Conservation (phyloP, 345 rosid genomes). For the Hypericum perforatum region DNA sequence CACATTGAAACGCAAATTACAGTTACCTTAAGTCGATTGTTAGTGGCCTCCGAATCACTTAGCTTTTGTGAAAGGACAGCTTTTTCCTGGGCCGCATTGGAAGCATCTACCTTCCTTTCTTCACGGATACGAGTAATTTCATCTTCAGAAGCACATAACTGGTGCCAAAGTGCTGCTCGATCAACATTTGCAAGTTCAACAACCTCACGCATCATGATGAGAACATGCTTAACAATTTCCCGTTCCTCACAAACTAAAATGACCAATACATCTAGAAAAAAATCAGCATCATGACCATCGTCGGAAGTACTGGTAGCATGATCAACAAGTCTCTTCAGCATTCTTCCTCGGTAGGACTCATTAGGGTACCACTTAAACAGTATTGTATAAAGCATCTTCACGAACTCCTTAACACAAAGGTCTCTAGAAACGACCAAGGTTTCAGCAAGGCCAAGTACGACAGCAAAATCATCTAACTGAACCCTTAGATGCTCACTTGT, state of each 20-base stretch:
- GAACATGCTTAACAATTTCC: conserved; percentile 59
- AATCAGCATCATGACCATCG: conserved; percentile 48
- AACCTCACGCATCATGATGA: conserved; percentile 77
- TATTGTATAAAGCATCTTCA: conserved; percentile 70
- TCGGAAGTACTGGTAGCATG: conserved; percentile 61
- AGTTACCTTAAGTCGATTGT: conserved; percentile 69
- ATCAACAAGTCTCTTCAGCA: conserved; percentile 87
- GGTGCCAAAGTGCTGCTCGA: conserved; percentile 93
- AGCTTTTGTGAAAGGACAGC: conserved; percentile 49
- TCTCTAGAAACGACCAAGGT: conserved; percentile 68
- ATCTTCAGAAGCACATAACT: conserved; percentile 68
- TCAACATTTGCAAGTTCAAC: conserved; percentile 89
- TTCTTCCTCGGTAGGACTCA: conserved; percentile 62
- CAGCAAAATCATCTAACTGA: conserved; percentile 62
- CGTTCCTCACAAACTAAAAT: conserved; percentile 74
- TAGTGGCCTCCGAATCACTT: conserved; percentile 67
- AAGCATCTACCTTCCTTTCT: conserved; percentile 58
- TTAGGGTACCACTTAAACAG: conserved; percentile 78
- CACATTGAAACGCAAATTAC: neutral
- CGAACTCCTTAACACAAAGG: conserved; percentile 66
- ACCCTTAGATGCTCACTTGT: conserved; percentile 47
- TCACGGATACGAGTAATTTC: conserved; percentile 60
- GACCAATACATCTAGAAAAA: conserved; percentile 74
- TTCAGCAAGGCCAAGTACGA: conserved; percentile 87
- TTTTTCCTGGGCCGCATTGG: conserved; percentile 60